These are phyloP conservation scores for Penicillium capsulatum DNA, from an alignment of 2,329 filamentous ascomycete species.

Conservation along the genomic window DNA sequence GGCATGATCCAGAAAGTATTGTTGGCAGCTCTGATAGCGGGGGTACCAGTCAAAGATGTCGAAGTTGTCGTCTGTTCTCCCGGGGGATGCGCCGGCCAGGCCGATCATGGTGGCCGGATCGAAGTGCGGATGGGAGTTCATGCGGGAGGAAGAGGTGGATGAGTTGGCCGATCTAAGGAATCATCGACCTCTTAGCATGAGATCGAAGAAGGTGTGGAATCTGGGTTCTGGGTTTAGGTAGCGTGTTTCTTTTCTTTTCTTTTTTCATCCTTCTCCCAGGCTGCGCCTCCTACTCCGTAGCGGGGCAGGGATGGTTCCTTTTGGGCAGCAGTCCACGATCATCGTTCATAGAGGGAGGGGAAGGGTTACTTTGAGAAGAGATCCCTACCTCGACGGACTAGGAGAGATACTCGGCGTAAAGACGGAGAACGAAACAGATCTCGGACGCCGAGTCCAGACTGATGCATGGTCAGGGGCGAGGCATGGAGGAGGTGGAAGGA, in stretches of 20 bases:
- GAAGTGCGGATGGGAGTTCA: conserved; percentile 33
- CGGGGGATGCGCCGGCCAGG: conserved; percentile 34
- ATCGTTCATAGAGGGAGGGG: conserved; percentile 8
- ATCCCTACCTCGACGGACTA: conserved; percentile 36
- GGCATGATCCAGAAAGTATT: conserved; percentile 86
- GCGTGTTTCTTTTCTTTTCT: not conserved
- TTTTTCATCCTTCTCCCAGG: too few relatives aligned
- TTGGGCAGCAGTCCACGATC: too few relatives aligned
- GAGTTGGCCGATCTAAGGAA: conserved; percentile 10
- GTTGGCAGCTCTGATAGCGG: conserved; percentile 81
- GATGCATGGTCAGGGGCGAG: too few relatives aligned
- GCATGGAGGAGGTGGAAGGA: too few relatives aligned
- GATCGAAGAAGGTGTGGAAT: conserved; percentile 9
- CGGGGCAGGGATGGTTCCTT: too few relatives aligned
- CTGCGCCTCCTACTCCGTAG: too few relatives aligned
- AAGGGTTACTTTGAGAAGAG: conserved; percentile 33
- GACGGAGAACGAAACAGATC: conserved; percentile 33
- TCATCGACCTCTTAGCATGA: too few relatives aligned
- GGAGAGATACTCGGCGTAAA: conserved; percentile 29
- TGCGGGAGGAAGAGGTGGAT: conserved; percentile 17
- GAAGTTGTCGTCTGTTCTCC: conserved; percentile 45
- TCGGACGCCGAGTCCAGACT: conserved; percentile 33
- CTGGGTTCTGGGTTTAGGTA: conserved; percentile 9
- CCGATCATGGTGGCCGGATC: conserved; percentile 39
- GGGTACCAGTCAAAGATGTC: conserved; percentile 88